Evolutionary conservation across 2,329 filamentous ascomycete species (phyloP), one percentile per base, ranked within the genome.

Genomic region (Emmonsiellopsis sp.): DNA sequence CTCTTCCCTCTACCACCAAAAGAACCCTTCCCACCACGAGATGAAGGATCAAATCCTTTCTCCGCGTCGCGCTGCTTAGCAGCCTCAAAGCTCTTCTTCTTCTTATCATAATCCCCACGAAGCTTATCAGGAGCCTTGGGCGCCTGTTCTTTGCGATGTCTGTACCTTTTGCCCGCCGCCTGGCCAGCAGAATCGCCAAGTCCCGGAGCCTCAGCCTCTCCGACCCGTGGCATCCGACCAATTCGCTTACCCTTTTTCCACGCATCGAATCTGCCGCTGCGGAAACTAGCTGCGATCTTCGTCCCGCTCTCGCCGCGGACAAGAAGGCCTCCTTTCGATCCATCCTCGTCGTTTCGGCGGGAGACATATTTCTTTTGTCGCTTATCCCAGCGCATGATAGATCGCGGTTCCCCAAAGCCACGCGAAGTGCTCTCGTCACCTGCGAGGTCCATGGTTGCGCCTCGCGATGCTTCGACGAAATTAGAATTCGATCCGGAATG

Each of bases 341-440:
- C 93, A 73, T 98, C 94, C 62, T 95, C 88, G 73, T 98, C 93
- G 76, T 98, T 97, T 62, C 84, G 84, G 37, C 88, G 83, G 10
- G 88, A 79, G 37, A 98, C 92, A 73, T 97, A 98, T 73, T 96
- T 97, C 73, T 88, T 94, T 65, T 84, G 82, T 71, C 95, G 95
- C 76, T 94, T 92, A 75, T 98, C 93, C 93, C 93, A 98, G 60
- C 93, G 86, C 84, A 95, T 85, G 46, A 81, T 77, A 60, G 84
- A 86, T 46, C 84, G 81, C 2, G 89, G 83, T 62, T 88, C 83
- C 57, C 83, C 90, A 68, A 96, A 94, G 1, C 82, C 79, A 66
- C 88, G 87, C 9, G 61, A 52, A 62, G 82, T 82, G 9, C 81
- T 81, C 61, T 97, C 93, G 71, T 98, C 93, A 66, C 90, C 90